A percentile compares a stretch with the other conserved stretches of the same genome.
These are phyloP conservation scores for Leptographium flavum DNA, from an alignment of 2,329 filamentous ascomycete genomes.

Conservation along the genomic window DNA sequence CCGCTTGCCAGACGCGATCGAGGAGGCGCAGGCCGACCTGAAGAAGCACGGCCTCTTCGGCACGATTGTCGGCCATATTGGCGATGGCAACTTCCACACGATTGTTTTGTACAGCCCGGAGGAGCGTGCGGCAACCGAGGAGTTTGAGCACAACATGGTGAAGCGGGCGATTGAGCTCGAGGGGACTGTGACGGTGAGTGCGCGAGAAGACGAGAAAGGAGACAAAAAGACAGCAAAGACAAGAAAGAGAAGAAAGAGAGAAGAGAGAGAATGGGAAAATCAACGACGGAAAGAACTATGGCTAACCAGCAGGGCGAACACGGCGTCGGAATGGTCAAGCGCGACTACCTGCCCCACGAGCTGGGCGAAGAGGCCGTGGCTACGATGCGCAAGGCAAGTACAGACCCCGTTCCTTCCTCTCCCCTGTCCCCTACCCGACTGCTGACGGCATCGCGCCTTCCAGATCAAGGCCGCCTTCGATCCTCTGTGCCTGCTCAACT, in stretches of 20 bases:
- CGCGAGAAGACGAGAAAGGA: not conserved
- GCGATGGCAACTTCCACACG: slow-evolving; percentile 54
- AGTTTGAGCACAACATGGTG: slow-evolving; percentile 69
- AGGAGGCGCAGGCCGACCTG: slow-evolving; percentile 57
- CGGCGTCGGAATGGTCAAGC: slow-evolving; percentile 70
- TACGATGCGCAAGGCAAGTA: slow-evolving; percentile 61
- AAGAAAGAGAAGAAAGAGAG: not conserved
- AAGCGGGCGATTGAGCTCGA: slow-evolving; percentile 75
- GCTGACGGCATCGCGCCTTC: not conserved
- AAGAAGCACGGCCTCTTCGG: slow-evolving; percentile 59
- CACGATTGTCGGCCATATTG: slow-evolving; percentile 57
- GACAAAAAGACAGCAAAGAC: not conserved
- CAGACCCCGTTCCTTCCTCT: not conserved
- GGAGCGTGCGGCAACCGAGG: slow-evolving; percentile 52
- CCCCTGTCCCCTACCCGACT: slow-evolving; percentile 8
- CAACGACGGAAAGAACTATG: not conserved
- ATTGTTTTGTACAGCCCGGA: slow-evolving; percentile 49
- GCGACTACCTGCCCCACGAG: slow-evolving; percentile 70
- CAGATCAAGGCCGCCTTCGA: slow-evolving; percentile 68
- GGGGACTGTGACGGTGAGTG: slow-evolving; percentile 58
- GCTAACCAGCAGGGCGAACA: slow-evolving; percentile 49
- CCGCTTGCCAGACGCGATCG: slow-evolving; percentile 58
- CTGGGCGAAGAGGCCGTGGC: slow-evolving; percentile 62
- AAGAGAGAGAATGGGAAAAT: not conserved
- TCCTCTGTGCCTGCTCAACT: slow-evolving; percentile 55